Base-by-base conservation (phyloP, 257 asterid genomes). In the Fraxinus quadrangulata region DNA sequence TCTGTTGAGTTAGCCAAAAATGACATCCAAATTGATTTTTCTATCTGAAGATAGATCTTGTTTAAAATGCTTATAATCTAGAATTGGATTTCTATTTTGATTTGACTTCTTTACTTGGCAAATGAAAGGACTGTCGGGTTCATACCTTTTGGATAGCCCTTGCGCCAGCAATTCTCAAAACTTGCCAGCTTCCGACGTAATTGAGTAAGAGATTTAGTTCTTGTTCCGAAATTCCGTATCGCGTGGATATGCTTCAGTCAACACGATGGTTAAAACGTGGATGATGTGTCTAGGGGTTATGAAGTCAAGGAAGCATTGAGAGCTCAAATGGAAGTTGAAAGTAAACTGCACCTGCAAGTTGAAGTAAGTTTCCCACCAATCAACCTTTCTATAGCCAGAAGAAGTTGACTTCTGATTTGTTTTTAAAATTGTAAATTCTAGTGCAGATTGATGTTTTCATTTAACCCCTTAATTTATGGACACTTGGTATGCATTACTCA, bases 261-360 rank as follows among this genome's bases (percentile, higher is more conserved):
- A 63, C 31, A 67, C 16, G 16, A 21, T 49, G 54, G 69, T 40
- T 74, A 73, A 75, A 70, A 56, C 45, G 56, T 75, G 75, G 28
- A 74, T 78, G 74, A 81, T 76, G 80, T 83, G 76, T 70, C 5
- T 78, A 93, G 97, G 90, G 97, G 97, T 77, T 90, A 88, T 81
- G 97, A 88, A 87, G 97, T 93, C 45, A 93, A 93, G 89, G 97
- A 93, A 87, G 97, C 97, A 36, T 79, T 93, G 80, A 86, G 97
- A 88, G 97, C 92, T 65, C 97, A 93, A 75, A 93, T 93, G 97
- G 97, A 93, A 88, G 97, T 93, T 78, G 94, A 93, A 78, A 93
- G 97, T 81, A 88, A 93, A 82, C 89, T 93, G 23, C 97, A 93
- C 85, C 79, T 91, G 85, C 97, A 93, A 91, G 97, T 93, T 70